Evolutionary conservation across 352 stramenopile species (phyloP), one percentile per base, ranked within the genome.

Genomic region (Phytophthora brassicae): DNA sequence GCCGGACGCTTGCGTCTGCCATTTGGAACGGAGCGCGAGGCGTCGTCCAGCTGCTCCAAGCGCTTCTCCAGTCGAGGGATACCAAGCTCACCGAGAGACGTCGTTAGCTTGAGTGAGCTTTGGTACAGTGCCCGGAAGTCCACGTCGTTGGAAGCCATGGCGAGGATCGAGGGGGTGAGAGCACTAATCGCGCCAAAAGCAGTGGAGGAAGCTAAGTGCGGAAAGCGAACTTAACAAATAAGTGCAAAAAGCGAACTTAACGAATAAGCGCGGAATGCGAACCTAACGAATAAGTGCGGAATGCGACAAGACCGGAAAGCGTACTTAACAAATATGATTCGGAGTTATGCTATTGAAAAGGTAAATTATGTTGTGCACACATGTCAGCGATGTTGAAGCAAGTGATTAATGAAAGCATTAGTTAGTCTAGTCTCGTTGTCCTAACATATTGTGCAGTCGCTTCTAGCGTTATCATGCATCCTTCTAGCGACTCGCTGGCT

Each of bases 91-190:
- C 87, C 81, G 44, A 90, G 79, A 39, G 80, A 75, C 43, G 80
- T 90, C 57, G 86, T 95, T 38, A 95, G 80, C 74, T 92, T 83
- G 36, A 95, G 81, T 51, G 86, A 95, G 69, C 79, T 93, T 72
- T 95, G 82, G 68, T 95, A 95, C 53, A 95, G 70, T 59, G 84
- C 77, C 55, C 86, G 86, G 74, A 95, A 95, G 57, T 95, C 84
- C 60, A 92, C 69, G 47, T 93, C 77, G 43, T 73, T 75, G 16
- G 65, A 71, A 44, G 72, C 68, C 72, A 80, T 80, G 35, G 45
- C 56, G 50, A 36, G 49, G 54, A 8, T 46, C 20, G 41, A 49
- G 47, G 51, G 42, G 22, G 54, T 13, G 20, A 31, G 26, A 24
- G 20, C 36, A 43, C 47, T 54, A 20, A 26, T 33, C 47, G 20